Evolutionary conservation across 2,329 filamentous ascomycete genomes (phyloP), one percentile per base, ranked within the genome.

Genomic region (Dactylonectria estremocensis): DNA sequence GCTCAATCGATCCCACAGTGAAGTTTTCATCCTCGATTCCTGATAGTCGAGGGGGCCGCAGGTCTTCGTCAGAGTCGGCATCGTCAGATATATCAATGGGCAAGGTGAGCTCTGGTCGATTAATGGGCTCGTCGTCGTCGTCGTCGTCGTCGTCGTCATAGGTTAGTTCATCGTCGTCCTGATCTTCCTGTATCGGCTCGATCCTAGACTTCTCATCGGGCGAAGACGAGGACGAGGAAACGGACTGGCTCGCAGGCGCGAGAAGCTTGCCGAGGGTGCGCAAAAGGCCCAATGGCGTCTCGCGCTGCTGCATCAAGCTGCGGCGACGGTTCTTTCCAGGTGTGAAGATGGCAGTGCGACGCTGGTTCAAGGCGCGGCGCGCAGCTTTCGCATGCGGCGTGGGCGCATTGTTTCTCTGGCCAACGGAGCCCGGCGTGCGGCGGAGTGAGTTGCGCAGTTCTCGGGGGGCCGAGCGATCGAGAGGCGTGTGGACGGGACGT

Each of bases 351-450:
- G 88, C 88, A 3, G 87, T 86, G 48, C 90, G 86, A 5, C 89
- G 87, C 69, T 87, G 84, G 71, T 90, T 85, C 59, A 91, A 83
- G 35, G 89, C 86, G 52, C 87, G 84, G 54, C 85, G 86, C 49
- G 90, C 90, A 11, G 89, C 89, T 72, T 86, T 87, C 53, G 87
- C 89, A 76, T 92, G 90, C 0, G 90, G 90, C 18, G 90, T 91
- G 3, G 84, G 81, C 13, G 82, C 81, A 77, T 84, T 82, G 69
- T 79, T 80, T 56, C 82, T 80, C 48, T 81, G 78, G 2, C 80
- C 73, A 11, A 76, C 86, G 2, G 87, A 88, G 37, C 82, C 83
- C 10, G 84, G 84, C 46, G 83, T 82, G 11, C 80, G 80, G 14
- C 81, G 76, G 35, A 81, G 73, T 3, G 82, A 83, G 57, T 80